Evolutionary conservation across 805 yeast genomes (phyloP).

Genomic region (Candida boidinii): DNA sequence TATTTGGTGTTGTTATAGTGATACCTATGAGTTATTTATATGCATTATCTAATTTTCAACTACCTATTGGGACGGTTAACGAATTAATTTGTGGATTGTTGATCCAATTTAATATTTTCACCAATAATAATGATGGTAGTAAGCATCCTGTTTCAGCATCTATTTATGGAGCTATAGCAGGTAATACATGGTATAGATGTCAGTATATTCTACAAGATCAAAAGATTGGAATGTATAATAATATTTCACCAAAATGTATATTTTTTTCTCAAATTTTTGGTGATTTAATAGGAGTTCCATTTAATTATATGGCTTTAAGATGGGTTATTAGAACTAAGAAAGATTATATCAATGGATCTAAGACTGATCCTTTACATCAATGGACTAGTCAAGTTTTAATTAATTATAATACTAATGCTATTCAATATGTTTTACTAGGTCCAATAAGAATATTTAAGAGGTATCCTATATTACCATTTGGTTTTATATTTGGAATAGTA

Average conservation of each 20-base stretch:
- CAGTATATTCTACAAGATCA: conserved; percentile 31
- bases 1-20: conserved; percentile 35
- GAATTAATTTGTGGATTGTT: conserved; percentile 39
- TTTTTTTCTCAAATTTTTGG: conserved; percentile 46
- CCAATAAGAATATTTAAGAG: conserved; percentile 34
- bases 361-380: conserved; percentile 37
- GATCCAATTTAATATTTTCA: conserved; percentile 25
- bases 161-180: conserved; percentile 43
- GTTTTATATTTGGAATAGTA: conserved; percentile 31
- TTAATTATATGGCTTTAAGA: conserved; percentile 38
- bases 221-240: conserved; percentile 46
- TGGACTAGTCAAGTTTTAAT: conserved; percentile 42
- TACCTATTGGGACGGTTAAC: conserved; percentile 44
- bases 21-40: conserved; percentile 42
- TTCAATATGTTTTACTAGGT: conserved; percentile 42
- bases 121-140: conserved; percentile 4
- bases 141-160: conserved; percentile 41
- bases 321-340: conserved; percentile 35
- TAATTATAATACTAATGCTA: conserved; percentile 37
- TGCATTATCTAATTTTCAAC: conserved; percentile 42
- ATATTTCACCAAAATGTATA: conserved; percentile 40
- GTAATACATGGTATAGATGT: conserved; percentile 45
- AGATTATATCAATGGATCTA: conserved; percentile 20
- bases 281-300: conserved; percentile 43
- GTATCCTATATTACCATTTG: conserved; percentile 35